A percentile compares a stretch with the other conserved stretches of the same genome.
phyloP scores from a whole-genome alignment of 2,329 filamentous ascomycete genomes.

The Macrophomina phaseolina region DNA sequence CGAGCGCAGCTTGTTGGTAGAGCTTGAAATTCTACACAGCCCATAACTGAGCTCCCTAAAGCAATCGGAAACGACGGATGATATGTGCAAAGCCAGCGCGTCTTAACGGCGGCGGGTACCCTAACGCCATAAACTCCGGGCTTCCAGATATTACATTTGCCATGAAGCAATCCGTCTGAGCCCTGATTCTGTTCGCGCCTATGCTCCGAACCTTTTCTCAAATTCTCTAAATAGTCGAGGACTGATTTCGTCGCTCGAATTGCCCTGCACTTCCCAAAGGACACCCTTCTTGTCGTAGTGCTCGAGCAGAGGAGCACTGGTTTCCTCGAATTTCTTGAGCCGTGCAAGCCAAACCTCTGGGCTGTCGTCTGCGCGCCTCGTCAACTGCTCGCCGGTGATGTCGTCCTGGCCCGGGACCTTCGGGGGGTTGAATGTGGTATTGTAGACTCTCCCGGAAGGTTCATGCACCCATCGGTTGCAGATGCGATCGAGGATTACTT shows the following conservation, averaged over 20 bases:
- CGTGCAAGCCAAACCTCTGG: slow-evolving; percentile 84
- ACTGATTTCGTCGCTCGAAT: slow-evolving; percentile 92
- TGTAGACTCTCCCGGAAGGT: slow-evolving; percentile 90
- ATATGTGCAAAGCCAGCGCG: slow-evolving; percentile 15
- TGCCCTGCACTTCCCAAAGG: slow-evolving; percentile 83
- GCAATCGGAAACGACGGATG: slow-evolving; percentile 5
- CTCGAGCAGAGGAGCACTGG: slow-evolving; percentile 81
- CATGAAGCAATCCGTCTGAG: not conserved
- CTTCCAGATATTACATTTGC: slow-evolving; percentile 18
- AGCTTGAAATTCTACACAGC: slow-evolving; percentile 5
- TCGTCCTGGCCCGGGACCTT: slow-evolving; percentile 83
- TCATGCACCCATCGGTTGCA: slow-evolving; percentile 92
- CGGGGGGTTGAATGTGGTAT: slow-evolving; percentile 89
- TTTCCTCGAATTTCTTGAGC: slow-evolving; percentile 84
- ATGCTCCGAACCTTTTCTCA: slow-evolving; percentile 70
- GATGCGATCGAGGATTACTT: slow-evolving; percentile 88
- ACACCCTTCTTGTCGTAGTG: slow-evolving; percentile 87
- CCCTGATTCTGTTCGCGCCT: slow-evolving; percentile 16
- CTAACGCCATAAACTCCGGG: slow-evolving; percentile 14
- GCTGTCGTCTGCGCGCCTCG: slow-evolving; percentile 83
- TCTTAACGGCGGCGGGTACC: slow-evolving; percentile 9
- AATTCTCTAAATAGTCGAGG: slow-evolving; percentile 88
- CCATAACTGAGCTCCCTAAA: not conserved
- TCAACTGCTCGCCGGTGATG: slow-evolving; percentile 83
- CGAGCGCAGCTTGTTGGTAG: not conserved